phyloP scores from a whole-genome alignment of 495 filamentous ascomycete genomes.

The Neurospora sp. region DNA sequence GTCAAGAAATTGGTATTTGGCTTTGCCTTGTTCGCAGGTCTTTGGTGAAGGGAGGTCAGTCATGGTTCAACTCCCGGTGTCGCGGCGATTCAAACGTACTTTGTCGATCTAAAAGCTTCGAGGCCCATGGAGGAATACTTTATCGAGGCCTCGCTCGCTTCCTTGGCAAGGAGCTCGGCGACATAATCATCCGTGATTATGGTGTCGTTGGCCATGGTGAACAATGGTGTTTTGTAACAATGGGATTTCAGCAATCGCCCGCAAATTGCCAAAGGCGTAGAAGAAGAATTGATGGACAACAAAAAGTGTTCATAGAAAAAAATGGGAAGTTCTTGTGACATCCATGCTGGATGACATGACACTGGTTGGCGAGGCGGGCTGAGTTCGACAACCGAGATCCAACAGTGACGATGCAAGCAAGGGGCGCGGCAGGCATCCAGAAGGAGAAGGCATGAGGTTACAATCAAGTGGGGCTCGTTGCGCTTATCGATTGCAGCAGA shows the following conservation, averaged over 20 bases:
- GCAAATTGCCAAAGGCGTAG: neutral
- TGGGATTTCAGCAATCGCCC: neutral
- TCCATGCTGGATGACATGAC: neutral
- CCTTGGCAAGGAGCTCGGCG: slow-evolving; percentile 59
- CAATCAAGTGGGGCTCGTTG: neutral
- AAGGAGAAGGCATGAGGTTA: neutral
- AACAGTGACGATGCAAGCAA: neutral
- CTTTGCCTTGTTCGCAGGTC: slow-evolving; percentile 60
- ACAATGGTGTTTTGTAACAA: neutral
- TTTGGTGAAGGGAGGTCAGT: slow-evolving; percentile 9
- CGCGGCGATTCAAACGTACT: slow-evolving; percentile 37
- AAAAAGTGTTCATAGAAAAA: neutral
- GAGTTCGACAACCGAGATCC: neutral
- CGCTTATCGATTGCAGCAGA: neutral
- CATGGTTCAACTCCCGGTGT: neutral
- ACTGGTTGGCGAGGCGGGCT: neutral
- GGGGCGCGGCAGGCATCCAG: neutral
- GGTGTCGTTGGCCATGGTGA: slow-evolving; percentile 27
- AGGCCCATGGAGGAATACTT: slow-evolving; percentile 66
- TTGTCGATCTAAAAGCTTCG: slow-evolving; percentile 52
- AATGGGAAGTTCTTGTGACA: neutral
- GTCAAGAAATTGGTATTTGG: slow-evolving; percentile 85
- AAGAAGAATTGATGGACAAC: neutral
- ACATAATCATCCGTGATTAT: slow-evolving; percentile 64
- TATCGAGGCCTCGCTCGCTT: slow-evolving; percentile 56